Conservation (phyloP, 1,139 yeast genomes). For the Taiozyma sp. region DNA sequence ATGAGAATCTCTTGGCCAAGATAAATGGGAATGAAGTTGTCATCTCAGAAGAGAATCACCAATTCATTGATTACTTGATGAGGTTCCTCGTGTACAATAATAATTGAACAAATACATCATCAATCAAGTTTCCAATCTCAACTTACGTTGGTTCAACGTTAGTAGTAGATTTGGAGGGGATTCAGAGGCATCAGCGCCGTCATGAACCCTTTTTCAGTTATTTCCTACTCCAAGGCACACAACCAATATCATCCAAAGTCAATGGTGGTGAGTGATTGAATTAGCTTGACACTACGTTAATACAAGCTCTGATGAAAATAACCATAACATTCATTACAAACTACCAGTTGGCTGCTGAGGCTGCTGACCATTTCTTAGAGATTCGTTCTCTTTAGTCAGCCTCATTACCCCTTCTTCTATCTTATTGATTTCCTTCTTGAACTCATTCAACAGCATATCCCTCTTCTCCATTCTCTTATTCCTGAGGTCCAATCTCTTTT, state of each 20-base stretch:
- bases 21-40: neutral
- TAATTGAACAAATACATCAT: neutral
- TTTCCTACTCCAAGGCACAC: too few species aligned
- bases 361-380: slow-evolving; percentile 6
- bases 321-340: neutral
- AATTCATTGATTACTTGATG: slow-evolving; percentile 10
- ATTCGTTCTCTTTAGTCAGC: slow-evolving; percentile 7
- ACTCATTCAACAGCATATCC: slow-evolving; percentile 20
- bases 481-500: slow-evolving; percentile 24
- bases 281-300: too few species aligned
- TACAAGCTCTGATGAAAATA: too few species aligned
- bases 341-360: slow-evolving; percentile 4
- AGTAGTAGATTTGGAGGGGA: too few species aligned
- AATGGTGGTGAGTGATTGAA: too few species aligned
- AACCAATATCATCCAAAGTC: too few species aligned
- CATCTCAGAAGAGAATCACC: neutral
- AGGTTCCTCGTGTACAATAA: slow-evolving; percentile 3
- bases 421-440: slow-evolving; percentile 23
- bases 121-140: too few species aligned
- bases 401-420: slow-evolving; percentile 14
- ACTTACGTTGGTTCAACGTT: too few species aligned
- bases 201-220: too few species aligned
- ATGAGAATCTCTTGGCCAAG: neutral
- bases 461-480: slow-evolving; percentile 27
- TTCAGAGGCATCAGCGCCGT: too few species aligned